These are phyloP conservation scores for Rhamnella rubrinervis DNA, from an alignment of 331 rosid genomes.

Conservation along the genomic window DNA sequence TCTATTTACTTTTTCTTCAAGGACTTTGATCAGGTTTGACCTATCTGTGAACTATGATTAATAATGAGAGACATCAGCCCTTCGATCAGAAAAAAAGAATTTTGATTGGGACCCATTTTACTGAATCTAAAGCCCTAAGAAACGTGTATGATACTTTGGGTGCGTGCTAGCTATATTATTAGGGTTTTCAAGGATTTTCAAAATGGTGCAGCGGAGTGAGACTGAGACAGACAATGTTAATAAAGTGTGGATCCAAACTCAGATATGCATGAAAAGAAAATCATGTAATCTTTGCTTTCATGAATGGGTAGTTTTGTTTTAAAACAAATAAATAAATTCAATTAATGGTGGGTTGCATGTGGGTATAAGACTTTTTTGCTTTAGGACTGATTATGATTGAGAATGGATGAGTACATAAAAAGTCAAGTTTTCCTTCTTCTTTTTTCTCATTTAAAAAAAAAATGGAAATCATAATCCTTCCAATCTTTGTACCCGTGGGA, in stretches of 20 bases:
- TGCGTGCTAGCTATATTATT: background rate
- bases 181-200: slow-evolving; percentile 29
- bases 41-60: background rate
- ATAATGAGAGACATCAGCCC: background rate
- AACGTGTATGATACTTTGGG: background rate
- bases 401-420: slow-evolving; percentile 10
- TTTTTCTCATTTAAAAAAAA: background rate
- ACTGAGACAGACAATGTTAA: background rate
- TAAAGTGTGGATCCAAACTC: slow-evolving; percentile 16
- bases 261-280: background rate
- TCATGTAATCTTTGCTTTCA: slow-evolving; percentile 24
- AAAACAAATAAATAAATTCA: background rate
- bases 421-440: slow-evolving; percentile 13
- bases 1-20: background rate
- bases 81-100: background rate
- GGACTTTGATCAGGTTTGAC: slow-evolving; percentile 28
- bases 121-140: background rate
- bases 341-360: slow-evolving; percentile 51
- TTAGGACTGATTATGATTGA: slow-evolving; percentile 38
- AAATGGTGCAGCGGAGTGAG: slow-evolving; percentile 36
- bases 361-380: slow-evolving; percentile 35
- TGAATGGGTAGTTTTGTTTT: background rate
- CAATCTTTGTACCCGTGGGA: background rate
- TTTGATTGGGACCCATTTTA: slow-evolving; percentile 32
- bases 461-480: background rate